Evolutionary conservation across 2,329 filamentous ascomycete species (phyloP), one percentile per base, ranked within the genome.

Genomic region (Diatrype stigma): DNA sequence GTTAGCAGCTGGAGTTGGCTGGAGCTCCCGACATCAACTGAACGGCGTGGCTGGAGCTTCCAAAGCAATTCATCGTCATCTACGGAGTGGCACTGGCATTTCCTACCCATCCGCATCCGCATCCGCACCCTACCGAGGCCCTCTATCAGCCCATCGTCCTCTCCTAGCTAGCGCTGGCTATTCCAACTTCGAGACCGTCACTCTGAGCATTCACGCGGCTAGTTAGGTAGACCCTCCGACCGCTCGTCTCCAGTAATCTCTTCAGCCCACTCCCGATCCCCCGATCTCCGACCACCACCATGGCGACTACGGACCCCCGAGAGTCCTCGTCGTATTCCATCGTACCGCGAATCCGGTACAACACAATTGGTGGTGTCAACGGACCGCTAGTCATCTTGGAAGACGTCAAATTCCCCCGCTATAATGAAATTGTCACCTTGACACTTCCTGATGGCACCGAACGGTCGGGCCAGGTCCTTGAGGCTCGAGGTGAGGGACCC

Each of bases 351-450:
- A 73, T 97, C 74, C 86, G 88, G 67, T 99, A 99, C 84, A 99
- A 99, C 79, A 99, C 94, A 64, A 91, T 99, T 69, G 90, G 91
- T 68, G 93, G 93, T 78, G 87, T 99, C 74, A 99, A 99, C 77
- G 94, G 94, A 53, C 94, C 94, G 65, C 83, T 99, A 73, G 94
- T 99, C 69, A 93, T 99, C 68, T 83, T 99, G 61, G 94, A 97
- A 71, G 95, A 96, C 82, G 93, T 99, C 79, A 99, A 99, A 87
- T 95, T 91, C 72, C 94, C 94, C 57, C 82, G 85, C 70, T 99
- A 89, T 81, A 97, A 96, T 74, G 94, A 99, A 76, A 99, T 99
- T 70, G 94, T 99, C 60, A 91, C 88, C 56, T 76, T 99, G 72
- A 97, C 93, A 35, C 85, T 99, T 57, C 90, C 94, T 60, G 94